Base-by-base conservation (phyloP, 225 moss, liverwort and hornwort species). In the Pseudoscleropodium purum region DNA sequence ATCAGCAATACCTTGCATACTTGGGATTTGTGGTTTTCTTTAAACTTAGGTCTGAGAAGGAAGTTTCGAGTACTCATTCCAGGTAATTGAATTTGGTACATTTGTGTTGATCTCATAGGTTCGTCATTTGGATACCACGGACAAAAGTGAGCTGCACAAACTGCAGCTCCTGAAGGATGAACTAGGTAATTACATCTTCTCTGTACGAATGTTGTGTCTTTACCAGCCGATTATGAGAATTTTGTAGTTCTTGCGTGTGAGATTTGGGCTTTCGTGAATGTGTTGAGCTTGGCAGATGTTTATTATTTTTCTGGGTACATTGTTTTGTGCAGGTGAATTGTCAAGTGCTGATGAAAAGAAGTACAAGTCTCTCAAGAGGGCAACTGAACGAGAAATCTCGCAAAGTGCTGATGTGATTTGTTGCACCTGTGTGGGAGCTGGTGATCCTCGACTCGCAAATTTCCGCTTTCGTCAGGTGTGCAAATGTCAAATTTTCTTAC, bases 271-370 rank as follows among this genome's bases (percentile, higher is more conserved):
- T 89, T 87, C 67, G 52, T 73, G 29, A 43, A 31, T n/a, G 84
- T 76, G 41, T 65, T 39, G 60, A 77, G 72, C 51, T 84, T 86
- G 74, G 67, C 82, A 75, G 87, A 78, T 64, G 74, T 87, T 56
- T 63, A 52, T 60, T 33, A 30, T 61, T 56, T 81, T 65, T 21
- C 75, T 91, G 84, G 85, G 45, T 51, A 74, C 24, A 13, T 81
- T 79, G 39, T 77, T 74, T 39, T 85, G 37, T 90, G 65, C 92
- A 98, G 98, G 98, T 85, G 99, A 99, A 83, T 89, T 99, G 86
- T 99, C 99, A 82, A 99, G 99, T 64, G 94, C 97, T 14, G 99
- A 99, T 91, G 99, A 99, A 95, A 99, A 99, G 90, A 99, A 99
- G 83, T 99, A 99, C 90, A 99, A 99, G 89, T 95, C 99, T 27